Base-by-base conservation (phyloP, 495 filamentous ascomycete species). In the Neurospora tetraspora region DNA sequence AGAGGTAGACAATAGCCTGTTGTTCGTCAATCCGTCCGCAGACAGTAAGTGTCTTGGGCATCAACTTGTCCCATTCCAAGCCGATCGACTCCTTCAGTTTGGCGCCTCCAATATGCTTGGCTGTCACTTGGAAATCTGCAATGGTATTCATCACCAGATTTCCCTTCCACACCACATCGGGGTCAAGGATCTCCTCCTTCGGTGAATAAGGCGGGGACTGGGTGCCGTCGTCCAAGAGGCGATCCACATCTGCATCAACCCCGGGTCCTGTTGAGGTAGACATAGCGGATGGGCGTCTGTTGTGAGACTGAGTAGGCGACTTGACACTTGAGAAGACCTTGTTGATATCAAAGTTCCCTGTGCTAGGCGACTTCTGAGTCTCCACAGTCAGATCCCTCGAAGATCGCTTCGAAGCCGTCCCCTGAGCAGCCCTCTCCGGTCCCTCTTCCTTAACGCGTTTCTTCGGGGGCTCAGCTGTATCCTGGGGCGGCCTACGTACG, bases 171-270 rank as follows among this genome's bases (percentile, higher is more conserved):
- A 94, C 84, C 34, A 86, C 83, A 39, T 95, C 92, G 36, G 89
- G 86, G 12, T 88, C 82, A 72, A 89, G 89, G 42, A 92, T 90
- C 68, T 89, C 88, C 5, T 77, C 31, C 31, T 74, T 82, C 0
- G 94, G 94, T 3, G 93, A 96, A 80, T 97, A 97, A 6, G 92
- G 91, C 7, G 93, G 92, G 10, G 93, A 95, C 23, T 94, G 91
- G 36, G 88, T 89, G n/a, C 88, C 87, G 65, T 94, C 94, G 73
- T 97, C 94, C 5, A 99, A 86, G 68, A 99, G 82, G 69, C 92
- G 88, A 80, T 99, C 96, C 53, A 99, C 94, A 73, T 99, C 96
- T 18, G 93, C 88, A 80, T 99, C 96, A 10, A 84, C 83, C 5
- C 85, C 87, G 74, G 92, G 80, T 72, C 85, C 82, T 74, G 82